phyloP scores from a whole-genome alignment of 1,139 yeast genomes.

The Spathaspora sp. region DNA sequence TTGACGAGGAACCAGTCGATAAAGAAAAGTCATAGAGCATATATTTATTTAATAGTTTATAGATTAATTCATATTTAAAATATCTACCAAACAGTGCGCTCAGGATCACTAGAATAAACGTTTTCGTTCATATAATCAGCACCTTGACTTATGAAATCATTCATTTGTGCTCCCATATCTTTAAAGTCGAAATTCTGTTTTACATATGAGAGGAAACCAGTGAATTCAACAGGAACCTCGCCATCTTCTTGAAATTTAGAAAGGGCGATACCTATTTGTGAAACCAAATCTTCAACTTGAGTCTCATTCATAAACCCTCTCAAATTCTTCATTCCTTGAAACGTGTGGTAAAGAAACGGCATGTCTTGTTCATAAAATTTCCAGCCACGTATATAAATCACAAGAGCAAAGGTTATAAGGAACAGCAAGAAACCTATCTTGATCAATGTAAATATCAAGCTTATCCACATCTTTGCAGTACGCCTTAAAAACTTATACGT shows the following conservation, averaged over 20 bases:
- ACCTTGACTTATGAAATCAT: conserved; percentile 6
- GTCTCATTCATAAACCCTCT: conserved; percentile 1
- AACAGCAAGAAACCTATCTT: conserved; percentile 17
- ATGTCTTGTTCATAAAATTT: conserved; percentile 19
- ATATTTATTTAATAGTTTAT: background rate
- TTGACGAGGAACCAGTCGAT: conserved; percentile 31
- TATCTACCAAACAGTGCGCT: background rate
- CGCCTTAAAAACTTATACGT: conserved; percentile 21
- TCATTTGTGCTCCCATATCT: conserved; percentile 2
- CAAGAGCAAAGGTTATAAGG: conserved; percentile 13
- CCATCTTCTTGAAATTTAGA: conserved; percentile 6
- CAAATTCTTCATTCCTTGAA: background rate
- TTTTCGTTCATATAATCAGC: conserved; percentile 13
- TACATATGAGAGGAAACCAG: conserved; percentile 21
- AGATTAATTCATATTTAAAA: conserved; percentile 1
- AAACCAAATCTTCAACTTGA: background rate
- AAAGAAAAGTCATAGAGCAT: background rate
- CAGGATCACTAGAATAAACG: conserved; percentile 14
- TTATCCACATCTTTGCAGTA: conserved; percentile 27
- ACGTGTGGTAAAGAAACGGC: conserved; percentile 14
- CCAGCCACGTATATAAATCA: conserved; percentile 21
- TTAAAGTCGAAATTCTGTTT: conserved; percentile 17
- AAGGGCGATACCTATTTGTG: conserved; percentile 2
- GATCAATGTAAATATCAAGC: conserved; percentile 21
- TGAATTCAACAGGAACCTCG: conserved; percentile 9